These are phyloP conservation scores for Trametes polyzona DNA, from an alignment of 1,284 basidiomycete species.

Conservation along the genomic window DNA sequence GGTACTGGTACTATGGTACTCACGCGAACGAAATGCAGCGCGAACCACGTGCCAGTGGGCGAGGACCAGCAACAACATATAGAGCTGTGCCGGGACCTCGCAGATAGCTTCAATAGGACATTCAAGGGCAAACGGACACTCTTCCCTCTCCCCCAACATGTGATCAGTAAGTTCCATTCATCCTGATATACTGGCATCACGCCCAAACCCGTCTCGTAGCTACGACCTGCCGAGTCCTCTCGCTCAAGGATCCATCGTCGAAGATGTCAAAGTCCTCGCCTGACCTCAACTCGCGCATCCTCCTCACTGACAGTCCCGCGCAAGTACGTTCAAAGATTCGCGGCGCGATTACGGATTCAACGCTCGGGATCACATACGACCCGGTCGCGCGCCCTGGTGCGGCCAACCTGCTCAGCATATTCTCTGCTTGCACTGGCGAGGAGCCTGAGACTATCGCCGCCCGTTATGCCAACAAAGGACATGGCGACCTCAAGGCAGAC, in stretches of 20 bases:
- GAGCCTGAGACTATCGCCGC: constrained; percentile 51
- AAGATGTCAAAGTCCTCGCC: constrained; percentile 98
- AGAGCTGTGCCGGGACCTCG: constrained; percentile 85
- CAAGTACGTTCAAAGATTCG: constrained; percentile 77
- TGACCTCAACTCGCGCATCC: constrained; percentile 80
- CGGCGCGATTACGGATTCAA: constrained; percentile 86
- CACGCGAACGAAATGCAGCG: constrained; percentile 50
- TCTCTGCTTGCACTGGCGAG: constrained; percentile 67
- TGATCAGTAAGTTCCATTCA: constrained; percentile 68
- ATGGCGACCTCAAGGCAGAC: constrained; percentile 73
- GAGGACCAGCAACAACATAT: constrained; percentile 96
- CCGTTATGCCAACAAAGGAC: constrained; percentile 60
- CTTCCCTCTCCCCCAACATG: constrained; percentile 76
- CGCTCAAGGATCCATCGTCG: constrained; percentile 80
- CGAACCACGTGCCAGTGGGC: constrained; percentile 94
- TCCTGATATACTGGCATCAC: neutral
- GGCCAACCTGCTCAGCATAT: constrained; percentile 82
- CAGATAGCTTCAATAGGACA: constrained; percentile 80
- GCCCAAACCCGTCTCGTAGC: constrained; percentile 50
- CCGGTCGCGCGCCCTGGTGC: constrained; percentile 79
- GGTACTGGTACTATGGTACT: no score
- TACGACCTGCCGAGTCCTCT: constrained; percentile 77
- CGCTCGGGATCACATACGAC: constrained; percentile 76
- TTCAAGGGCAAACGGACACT: constrained; percentile 48
- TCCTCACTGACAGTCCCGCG: constrained; percentile 76